A percentile compares a stretch with the other conserved stretches of the same genome.
Conservation (phyloP, 495 filamentous ascomycete genomes). For the Xylaria nigripes region DNA sequence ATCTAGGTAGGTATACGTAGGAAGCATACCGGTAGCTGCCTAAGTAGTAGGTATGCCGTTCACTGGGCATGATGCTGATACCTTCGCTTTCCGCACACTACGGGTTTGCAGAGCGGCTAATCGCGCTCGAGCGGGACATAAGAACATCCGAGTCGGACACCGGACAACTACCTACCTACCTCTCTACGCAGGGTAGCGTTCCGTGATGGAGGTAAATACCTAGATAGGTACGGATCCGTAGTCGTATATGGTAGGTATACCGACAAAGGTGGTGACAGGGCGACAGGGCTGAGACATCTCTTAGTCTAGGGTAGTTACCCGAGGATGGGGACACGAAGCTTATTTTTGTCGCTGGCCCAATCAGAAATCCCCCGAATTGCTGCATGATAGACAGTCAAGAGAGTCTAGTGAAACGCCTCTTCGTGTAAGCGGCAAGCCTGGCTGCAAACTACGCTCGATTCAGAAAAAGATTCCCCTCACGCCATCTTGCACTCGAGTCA, state of each 20-base stretch:
- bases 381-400: neutral
- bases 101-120: conserved; percentile 6
- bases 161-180: neutral
- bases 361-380: neutral
- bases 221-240: neutral
- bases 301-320: neutral
- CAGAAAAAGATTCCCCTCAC: neutral
- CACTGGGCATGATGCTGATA: neutral
- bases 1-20: no score
- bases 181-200: no score
- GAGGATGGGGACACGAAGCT: conserved; percentile 3
- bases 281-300: conserved; percentile 1
- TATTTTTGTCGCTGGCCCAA: neutral
- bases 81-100: neutral
- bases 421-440: neutral
- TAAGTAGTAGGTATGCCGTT: conserved; percentile 2
- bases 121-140: neutral
- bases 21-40: no score
- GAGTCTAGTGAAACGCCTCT: neutral
- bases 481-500: neutral
- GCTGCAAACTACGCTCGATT: neutral
- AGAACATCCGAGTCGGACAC: no score
- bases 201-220: no score
- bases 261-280: neutral
- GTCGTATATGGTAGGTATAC: neutral